A percentile compares a stretch with the other conserved stretches of the same genome.
Evolutionary conservation across 495 filamentous ascomycete genomes (phyloP).

Genomic region (Tuber brumale): DNA sequence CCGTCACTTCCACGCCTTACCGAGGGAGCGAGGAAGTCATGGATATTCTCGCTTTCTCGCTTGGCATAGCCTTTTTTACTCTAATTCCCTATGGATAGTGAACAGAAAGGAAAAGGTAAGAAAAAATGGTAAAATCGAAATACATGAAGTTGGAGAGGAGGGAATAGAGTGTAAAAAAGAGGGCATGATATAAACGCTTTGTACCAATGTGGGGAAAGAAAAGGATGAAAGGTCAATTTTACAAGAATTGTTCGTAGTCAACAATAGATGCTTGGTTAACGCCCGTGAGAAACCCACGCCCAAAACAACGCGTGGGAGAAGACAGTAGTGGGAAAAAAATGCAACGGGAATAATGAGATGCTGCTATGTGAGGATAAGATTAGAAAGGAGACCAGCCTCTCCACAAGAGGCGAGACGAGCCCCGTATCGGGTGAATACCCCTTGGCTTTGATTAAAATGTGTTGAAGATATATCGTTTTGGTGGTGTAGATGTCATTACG

Average conservation of each 20-base stretch:
- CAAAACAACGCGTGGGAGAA: slow-evolving; percentile 22
- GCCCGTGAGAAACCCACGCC: not conserved
- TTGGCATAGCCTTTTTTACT: slow-evolving; percentile 4
- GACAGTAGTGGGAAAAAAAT: slow-evolving; percentile 10
- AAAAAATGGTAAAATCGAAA: not conserved
- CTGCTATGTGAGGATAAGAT: not conserved
- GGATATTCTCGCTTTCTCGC: slow-evolving; percentile 6
- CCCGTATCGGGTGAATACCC: slow-evolving; percentile 17
- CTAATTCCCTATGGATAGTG: slow-evolving; percentile 5
- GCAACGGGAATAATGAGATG: slow-evolving; percentile 25
- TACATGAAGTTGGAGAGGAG: not conserved
- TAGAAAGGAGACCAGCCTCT: slow-evolving; percentile 3
- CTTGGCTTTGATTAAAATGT: slow-evolving; percentile 18
- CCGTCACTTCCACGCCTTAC: not conserved
- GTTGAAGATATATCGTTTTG: slow-evolving; percentile 8
- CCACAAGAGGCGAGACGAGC: not conserved
- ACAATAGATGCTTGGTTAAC: slow-evolving; percentile 15
- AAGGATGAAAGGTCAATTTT: slow-evolving; percentile 24
- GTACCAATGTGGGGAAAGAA: not conserved
- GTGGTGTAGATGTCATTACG: slow-evolving; percentile 17
- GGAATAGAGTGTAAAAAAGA: slow-evolving; percentile 10
- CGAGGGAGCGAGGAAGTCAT: not conserved
- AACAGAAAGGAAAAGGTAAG: not conserved
- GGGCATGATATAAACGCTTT: not conserved
- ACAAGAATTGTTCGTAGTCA: slow-evolving; percentile 34